Conservation (phyloP, 169 alveolate genomes). For the Plasmodium vinckei region DNA sequence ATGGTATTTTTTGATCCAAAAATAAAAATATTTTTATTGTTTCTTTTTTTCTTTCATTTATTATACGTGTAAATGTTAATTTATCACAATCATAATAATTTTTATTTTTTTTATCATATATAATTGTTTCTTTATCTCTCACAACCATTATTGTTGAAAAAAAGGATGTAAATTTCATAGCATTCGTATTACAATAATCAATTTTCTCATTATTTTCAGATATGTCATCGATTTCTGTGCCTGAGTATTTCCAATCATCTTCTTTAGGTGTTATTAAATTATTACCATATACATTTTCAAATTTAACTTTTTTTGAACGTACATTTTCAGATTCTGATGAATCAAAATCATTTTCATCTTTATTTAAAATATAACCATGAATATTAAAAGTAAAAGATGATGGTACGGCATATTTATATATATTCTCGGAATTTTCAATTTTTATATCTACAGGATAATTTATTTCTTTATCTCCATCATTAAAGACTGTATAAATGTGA, state of each 20-base stretch:
- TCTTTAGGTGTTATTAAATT: slow-evolving; percentile 1
- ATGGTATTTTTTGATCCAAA: slow-evolving; percentile 71
- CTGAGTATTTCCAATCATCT: slow-evolving; percentile 45
- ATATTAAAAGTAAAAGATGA: slow-evolving; percentile 73
- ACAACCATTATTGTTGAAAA: slow-evolving; percentile 75
- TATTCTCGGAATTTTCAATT: slow-evolving; percentile 31
- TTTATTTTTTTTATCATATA: slow-evolving; percentile 70
- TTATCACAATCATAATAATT: slow-evolving; percentile 75
- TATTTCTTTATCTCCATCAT: slow-evolving; percentile 64
- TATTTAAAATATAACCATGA: slow-evolving; percentile 70
- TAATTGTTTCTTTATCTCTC: slow-evolving; percentile 72
- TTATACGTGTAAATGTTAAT: slow-evolving; percentile 66
- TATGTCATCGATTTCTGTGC: slow-evolving; percentile 39
- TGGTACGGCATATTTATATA: slow-evolving; percentile 50
- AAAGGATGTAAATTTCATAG: slow-evolving; percentile 73
- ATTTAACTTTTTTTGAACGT: slow-evolving; percentile 2
- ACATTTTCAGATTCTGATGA: slow-evolving; percentile 12
- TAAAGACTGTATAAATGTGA: slow-evolving; percentile 61
- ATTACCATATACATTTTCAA: not conserved
- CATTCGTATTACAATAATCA: slow-evolving; percentile 63
- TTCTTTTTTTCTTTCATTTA: slow-evolving; percentile 60
- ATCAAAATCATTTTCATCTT: slow-evolving; percentile 60
- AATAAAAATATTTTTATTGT: slow-evolving; percentile 54
- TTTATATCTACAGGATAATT: slow-evolving; percentile 61
- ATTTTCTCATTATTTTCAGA: slow-evolving; percentile 44